Percentiles rank a stretch among this genome's conserved stretches.
Conservation (phyloP, 2,329 filamentous ascomycete genomes). For the Curvularia verruculosa region DNA sequence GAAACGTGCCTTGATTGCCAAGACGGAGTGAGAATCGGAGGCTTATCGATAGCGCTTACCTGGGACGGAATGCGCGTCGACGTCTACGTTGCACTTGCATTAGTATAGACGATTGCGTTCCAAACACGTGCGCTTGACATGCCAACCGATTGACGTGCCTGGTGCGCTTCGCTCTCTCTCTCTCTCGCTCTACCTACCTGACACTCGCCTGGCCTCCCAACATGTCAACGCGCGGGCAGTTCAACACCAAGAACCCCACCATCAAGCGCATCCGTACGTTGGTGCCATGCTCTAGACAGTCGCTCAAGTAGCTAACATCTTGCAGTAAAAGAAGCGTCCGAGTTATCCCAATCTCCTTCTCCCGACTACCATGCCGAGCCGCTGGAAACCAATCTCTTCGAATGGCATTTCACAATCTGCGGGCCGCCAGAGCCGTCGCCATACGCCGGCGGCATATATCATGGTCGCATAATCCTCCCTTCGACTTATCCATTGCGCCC, state of each 20-base stretch:
- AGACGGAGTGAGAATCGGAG: not conserved
- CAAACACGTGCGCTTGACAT: conserved; percentile 1
- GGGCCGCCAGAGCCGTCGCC: conserved; percentile 80
- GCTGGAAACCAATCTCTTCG: conserved; percentile 87
- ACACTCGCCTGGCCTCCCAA: conserved; percentile 2
- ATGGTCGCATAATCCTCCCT: conserved; percentile 91
- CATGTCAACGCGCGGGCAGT: conserved; percentile 52
- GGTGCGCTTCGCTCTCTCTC: not conserved
- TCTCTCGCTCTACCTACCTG: not conserved
- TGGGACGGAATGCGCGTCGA: conserved; percentile 7
- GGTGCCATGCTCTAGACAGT: not conserved
- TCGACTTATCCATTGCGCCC: conserved; percentile 89
- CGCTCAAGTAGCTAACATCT: conserved; percentile 27
- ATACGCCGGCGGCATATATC: conserved; percentile 85
- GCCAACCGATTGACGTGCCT: not conserved
- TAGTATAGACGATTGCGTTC: conserved; percentile 1
- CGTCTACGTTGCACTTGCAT: conserved; percentile 20
- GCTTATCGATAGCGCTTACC: conserved; percentile 15
- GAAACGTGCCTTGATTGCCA: not conserved
- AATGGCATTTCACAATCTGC: conserved; percentile 98
- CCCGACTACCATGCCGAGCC: conserved; percentile 85
- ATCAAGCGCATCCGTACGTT: conserved; percentile 79
- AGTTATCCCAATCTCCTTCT: conserved; percentile 79
- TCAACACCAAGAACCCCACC: conserved; percentile 80
- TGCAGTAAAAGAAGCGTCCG: conserved; percentile 85